Percentiles rank a stretch among this genome's conserved stretches.
These are phyloP conservation scores for Musa beccarii DNA, from an alignment of 176 grass and related monocot species.

Conservation along the genomic window DNA sequence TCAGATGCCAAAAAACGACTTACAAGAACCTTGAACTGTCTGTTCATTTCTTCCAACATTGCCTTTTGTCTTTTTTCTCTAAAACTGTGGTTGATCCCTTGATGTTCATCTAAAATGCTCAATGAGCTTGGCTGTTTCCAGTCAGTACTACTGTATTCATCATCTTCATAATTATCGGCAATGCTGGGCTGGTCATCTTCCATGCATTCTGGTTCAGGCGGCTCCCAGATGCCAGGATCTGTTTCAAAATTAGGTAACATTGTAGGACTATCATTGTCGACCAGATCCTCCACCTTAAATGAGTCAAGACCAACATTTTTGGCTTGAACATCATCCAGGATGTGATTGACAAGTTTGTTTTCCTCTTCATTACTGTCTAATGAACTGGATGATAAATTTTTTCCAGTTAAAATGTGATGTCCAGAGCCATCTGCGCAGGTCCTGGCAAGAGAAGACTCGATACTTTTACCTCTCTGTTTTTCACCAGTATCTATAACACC, in stretches of 20 bases:
- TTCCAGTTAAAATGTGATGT: slow-evolving; percentile 1
- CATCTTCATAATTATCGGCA: slow-evolving; percentile 36
- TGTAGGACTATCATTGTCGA: slow-evolving; percentile 23
- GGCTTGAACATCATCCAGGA: slow-evolving; percentile 26
- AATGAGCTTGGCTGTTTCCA: slow-evolving; percentile 64
- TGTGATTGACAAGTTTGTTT: slow-evolving; percentile 12
- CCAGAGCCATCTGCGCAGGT: not conserved
- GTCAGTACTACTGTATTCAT: slow-evolving; percentile 47
- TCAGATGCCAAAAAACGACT: slow-evolving; percentile 69
- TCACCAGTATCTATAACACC: not conserved
- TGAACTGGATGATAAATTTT: slow-evolving; percentile 23
- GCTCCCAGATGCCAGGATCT: slow-evolving; percentile 54
- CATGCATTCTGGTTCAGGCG: slow-evolving; percentile 58
- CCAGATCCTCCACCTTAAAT: slow-evolving; percentile 34
- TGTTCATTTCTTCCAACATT: slow-evolving; percentile 93
- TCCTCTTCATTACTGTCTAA: slow-evolving; percentile 4
- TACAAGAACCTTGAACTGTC: slow-evolving; percentile 89
- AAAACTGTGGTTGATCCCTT: slow-evolving; percentile 22
- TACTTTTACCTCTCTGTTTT: slow-evolving; percentile 15
- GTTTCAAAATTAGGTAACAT: slow-evolving; percentile 41
- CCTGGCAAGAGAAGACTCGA: not conserved
- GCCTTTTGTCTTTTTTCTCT: slow-evolving; percentile 55
- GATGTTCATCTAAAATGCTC: slow-evolving; percentile 25
- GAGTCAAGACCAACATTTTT: slow-evolving; percentile 35
- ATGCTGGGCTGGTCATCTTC: slow-evolving; percentile 40